Evolutionary conservation across 1,284 basidiomycete species (phyloP).

Genomic region (Lentinus polychrous): DNA sequence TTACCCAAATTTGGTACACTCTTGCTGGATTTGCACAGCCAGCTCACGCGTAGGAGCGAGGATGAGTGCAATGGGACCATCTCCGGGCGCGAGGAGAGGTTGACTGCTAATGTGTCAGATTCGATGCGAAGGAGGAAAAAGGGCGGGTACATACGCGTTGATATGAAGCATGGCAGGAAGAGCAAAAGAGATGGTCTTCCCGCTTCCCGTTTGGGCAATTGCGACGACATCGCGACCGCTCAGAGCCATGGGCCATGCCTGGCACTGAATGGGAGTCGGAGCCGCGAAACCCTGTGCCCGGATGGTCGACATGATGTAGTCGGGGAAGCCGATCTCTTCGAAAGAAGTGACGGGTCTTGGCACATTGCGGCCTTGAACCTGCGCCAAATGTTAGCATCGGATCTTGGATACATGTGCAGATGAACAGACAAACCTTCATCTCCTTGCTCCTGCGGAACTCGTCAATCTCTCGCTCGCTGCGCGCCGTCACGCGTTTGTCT

Average conservation of each 20-base stretch:
- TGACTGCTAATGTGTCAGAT: conserved; percentile 45
- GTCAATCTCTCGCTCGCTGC: conserved; percentile 81
- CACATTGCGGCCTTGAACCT: conserved; percentile 86
- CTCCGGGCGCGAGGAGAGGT: conserved; percentile 88
- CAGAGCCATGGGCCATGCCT: conserved; percentile 97
- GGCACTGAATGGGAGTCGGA: conserved; percentile 95
- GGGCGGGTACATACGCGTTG: conserved; percentile 70
- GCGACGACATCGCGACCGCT: conserved; percentile 93
- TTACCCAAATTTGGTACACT: conserved; percentile 96
- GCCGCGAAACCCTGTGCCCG: conserved; percentile 86
- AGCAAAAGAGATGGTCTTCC: conserved; percentile 97
- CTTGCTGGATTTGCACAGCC: conserved; percentile 97
- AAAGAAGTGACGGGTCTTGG: conserved; percentile 90
- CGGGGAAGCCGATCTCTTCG: conserved; percentile 93
- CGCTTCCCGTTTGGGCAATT: conserved; percentile 94
- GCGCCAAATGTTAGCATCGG: conserved; percentile 10
- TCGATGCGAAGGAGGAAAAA: conserved; percentile 9
- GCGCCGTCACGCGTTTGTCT: conserved; percentile 78
- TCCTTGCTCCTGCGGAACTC: conserved; percentile 84
- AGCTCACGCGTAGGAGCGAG: conserved; percentile 97
- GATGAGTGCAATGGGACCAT: conserved; percentile 95
- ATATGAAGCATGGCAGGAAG: conserved; percentile 99
- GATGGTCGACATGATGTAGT: conserved; percentile 93
- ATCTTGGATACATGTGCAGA: not conserved
- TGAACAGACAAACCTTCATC: conserved; percentile 59